Evolutionary conservation across 1,139 yeast species (phyloP).

Genomic region (Scheffersomyces cryptocercus): DNA sequence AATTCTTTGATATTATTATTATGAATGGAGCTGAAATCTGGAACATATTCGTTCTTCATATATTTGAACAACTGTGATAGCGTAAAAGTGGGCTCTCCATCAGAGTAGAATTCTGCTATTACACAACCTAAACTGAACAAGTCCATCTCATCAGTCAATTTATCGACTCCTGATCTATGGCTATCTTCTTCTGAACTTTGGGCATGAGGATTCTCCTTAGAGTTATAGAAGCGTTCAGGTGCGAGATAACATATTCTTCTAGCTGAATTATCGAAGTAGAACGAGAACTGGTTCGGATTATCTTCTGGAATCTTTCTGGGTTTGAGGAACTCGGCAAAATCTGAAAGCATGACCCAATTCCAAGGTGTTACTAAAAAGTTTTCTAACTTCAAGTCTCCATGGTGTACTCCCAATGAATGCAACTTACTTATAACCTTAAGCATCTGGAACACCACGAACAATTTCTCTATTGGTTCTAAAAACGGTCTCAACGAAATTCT

Average conservation of each 20-base stretch:
- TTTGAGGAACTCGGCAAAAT: conserved; percentile 75
- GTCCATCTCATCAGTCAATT: conserved; percentile 74
- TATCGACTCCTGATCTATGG: conserved; percentile 22
- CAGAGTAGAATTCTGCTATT: conserved; percentile 83
- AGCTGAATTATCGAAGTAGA: conserved; percentile 87
- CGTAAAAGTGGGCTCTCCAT: conserved; percentile 85
- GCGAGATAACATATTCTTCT: conserved; percentile 89
- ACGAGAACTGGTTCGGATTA: conserved; percentile 91
- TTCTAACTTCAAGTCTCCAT: conserved; percentile 92
- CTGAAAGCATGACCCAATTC: conserved; percentile 83
- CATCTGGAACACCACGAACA: conserved; percentile 82
- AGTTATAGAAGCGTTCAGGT: conserved; percentile 78
- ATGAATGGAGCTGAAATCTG: conserved; percentile 57
- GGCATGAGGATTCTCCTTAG: conserved; percentile 18
- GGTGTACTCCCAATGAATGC: conserved; percentile 63
- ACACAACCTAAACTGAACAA: conserved; percentile 90
- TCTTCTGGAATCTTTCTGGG: conserved; percentile 89
- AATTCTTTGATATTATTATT: conserved; percentile 53
- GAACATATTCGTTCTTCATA: conserved; percentile 65
- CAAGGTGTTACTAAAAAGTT: conserved; percentile 85
- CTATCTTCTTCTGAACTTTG: conserved; percentile 31
- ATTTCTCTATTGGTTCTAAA: conserved; percentile 75
- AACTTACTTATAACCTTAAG: conserved; percentile 60
- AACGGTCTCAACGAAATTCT: conserved; percentile 87
- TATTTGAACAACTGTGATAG: conserved; percentile 85